Percentiles rank a stretch among this genome's conserved stretches.
These are phyloP conservation scores for Metschnikowia amazonensis DNA, from an alignment of 805 yeast genomes.

Conservation along the genomic window DNA sequence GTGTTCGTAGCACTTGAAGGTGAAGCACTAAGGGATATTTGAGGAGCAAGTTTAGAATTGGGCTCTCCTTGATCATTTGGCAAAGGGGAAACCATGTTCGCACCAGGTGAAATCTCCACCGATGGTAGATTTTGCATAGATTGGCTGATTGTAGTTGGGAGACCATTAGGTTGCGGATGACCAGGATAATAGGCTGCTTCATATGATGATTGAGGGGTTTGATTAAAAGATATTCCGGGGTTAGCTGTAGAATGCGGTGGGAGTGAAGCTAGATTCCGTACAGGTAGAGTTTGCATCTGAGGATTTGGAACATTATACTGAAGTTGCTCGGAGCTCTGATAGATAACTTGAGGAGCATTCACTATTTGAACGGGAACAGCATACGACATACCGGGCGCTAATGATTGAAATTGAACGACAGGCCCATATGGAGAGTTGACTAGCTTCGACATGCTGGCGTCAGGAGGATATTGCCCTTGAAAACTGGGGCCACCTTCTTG, in stretches of 20 bases:
- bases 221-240: not conserved
- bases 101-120: not conserved
- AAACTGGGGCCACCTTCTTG: not conserved
- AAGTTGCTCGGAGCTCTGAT: not conserved
- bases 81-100: not conserved
- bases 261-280: not conserved
- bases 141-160: not conserved
- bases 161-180: not conserved
- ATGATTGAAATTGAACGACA: constrained; percentile 7
- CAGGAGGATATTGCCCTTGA: constrained; percentile 1
- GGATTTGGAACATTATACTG: not conserved
- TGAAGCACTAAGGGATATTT: not conserved
- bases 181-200: not conserved
- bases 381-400: not conserved
- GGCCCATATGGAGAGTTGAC: constrained; percentile 8
- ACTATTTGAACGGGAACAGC: constrained; percentile 2
- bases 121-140: not conserved
- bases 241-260: not conserved
- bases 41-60: not conserved
- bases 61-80: not conserved
- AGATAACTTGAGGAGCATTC: constrained; percentile 1
- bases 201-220: not conserved
- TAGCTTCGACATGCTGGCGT: not conserved
- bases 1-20: not conserved
- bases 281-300: not conserved